These are phyloP conservation scores for Cicer bijugum DNA, from an alignment of 306 rosid genomes.

Conservation along the genomic window DNA sequence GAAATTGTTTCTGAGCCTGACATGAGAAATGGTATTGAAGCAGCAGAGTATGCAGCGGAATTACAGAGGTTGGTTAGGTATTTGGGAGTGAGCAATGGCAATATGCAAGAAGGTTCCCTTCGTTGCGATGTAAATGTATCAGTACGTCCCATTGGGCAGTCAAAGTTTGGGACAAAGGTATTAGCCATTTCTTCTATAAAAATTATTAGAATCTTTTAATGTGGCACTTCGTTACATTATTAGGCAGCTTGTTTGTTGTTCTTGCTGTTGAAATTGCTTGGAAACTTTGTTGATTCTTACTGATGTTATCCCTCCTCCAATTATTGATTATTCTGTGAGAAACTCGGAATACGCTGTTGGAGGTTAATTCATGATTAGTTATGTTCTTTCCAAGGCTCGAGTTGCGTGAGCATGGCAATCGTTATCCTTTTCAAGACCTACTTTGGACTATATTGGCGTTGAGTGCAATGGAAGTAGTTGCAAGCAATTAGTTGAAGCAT, in stretches of 20 bases:
- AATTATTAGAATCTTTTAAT: slow-evolving; percentile 1
- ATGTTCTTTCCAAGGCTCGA: slow-evolving; percentile 4
- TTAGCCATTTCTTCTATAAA: slow-evolving; percentile 6
- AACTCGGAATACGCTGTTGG: slow-evolving; percentile 22
- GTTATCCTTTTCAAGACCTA: neutral
- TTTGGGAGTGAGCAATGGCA: slow-evolving; percentile 95
- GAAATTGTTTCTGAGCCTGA: slow-evolving; percentile 99
- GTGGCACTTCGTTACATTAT: neutral
- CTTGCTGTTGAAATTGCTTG: slow-evolving; percentile 18
- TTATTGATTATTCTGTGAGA: neutral
- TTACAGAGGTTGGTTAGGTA: slow-evolving; percentile 88
- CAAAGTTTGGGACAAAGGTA: slow-evolving; percentile 85
- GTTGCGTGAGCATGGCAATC: neutral
- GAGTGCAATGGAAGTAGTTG: slow-evolving; percentile 11
- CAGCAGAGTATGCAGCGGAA: slow-evolving; percentile 96
- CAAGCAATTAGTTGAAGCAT: neutral
- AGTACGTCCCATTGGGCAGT: slow-evolving; percentile 83
- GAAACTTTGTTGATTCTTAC: neutral
- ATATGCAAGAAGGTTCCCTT: slow-evolving; percentile 98
- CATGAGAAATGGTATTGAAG: slow-evolving; percentile 95
- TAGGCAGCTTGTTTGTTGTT: slow-evolving; percentile 27
- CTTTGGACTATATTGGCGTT: neutral
- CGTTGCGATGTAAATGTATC: slow-evolving; percentile 95
- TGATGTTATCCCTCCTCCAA: slow-evolving; percentile 7
- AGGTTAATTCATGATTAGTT: slow-evolving; percentile 18